Evolutionary conservation across 2,329 filamentous ascomycete species (phyloP), one percentile per base, ranked within the genome.

Genomic region (Trichoderma afroharzianum): DNA sequence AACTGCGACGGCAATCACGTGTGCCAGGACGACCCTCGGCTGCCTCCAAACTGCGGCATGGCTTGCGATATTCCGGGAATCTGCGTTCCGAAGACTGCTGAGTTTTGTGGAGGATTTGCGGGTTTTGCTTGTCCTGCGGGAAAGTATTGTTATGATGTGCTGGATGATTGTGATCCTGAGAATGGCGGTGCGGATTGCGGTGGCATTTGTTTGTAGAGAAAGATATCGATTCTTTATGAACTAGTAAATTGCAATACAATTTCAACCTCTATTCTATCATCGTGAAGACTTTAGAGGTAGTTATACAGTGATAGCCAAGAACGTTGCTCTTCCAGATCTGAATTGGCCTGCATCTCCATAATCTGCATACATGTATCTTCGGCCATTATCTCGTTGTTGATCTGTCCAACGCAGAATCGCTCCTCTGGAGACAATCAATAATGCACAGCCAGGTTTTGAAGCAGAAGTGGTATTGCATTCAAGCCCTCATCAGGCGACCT

Each of bases 31-130:
- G 80, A 83, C 30, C 80, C 81, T 12, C 77, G 81, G 47, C 61
- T 70, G 11, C 75, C 74, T 33, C 72, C 28, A 11, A 69, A 74
- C 64, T 82, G 81, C 55, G 81, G 81, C 8, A 74, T 80, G 76
- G 78, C 81, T 4, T 82, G 81, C 68, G 81, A 82, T 55, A 66
- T 24, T 7, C 78, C 78, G 0, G 81, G 81, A 2, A 81, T 82
- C 28, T 82, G 79, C 58, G 73, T 80, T 1, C 77, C 77, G 30
- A 73, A 71, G 28, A 73, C 73, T 6, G 68, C 68, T 2, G 67
- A 59, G 1, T 50, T 33, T 0, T 81, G 80, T 26, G 74, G 74
- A 3, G 80, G 80, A 0, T 72, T 82, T 11, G 9, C 18, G 0
- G 80, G 77, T 0, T 30, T 61, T 1, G 1, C 18, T n/a, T 82